phyloP scores from a whole-genome alignment of 495 filamentous ascomycete genomes.

The Chaetomium cochliodes region DNA sequence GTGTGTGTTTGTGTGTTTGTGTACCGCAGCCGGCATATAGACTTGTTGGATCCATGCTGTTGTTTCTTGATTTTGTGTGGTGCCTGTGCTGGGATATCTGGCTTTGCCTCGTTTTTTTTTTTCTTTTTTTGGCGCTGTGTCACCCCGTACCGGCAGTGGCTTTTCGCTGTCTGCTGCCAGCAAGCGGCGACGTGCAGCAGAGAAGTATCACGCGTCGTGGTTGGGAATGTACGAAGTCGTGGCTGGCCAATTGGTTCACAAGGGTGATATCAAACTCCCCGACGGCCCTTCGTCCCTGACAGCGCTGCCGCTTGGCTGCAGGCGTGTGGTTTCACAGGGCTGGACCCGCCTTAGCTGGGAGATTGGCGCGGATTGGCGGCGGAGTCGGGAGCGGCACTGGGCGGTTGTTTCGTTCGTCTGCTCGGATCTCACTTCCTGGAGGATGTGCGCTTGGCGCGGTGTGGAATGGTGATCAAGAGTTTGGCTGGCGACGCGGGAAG shows the following conservation, averaged over 20 bases:
- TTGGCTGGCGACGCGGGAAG: neutral
- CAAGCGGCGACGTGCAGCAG: neutral
- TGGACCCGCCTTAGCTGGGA: neutral
- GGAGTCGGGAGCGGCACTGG: neutral
- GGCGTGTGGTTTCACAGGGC: conserved; percentile 9
- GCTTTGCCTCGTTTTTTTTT: neutral
- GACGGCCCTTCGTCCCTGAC: conserved; percentile 5
- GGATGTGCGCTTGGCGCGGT: neutral
- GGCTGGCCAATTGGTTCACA: neutral
- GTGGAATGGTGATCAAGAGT: neutral
- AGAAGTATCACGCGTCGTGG: neutral
- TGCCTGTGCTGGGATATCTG: neutral
- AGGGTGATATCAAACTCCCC: neutral
- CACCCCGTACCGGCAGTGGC: conserved; percentile 1
- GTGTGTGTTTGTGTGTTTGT: neutral
- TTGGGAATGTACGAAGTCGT: neutral
- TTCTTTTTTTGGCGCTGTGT: no score
- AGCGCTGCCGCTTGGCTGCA: conserved; percentile 3
- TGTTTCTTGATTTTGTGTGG: neutral
- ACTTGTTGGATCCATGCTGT: neutral
- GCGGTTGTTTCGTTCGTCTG: neutral
- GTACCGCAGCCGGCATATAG: neutral
- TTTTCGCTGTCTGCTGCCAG: neutral
- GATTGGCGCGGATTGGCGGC: neutral
- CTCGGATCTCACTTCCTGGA: neutral